These are phyloP conservation scores for Ascochyta lentis DNA, from an alignment of 2,329 filamentous ascomycete species.

Conservation along the genomic window DNA sequence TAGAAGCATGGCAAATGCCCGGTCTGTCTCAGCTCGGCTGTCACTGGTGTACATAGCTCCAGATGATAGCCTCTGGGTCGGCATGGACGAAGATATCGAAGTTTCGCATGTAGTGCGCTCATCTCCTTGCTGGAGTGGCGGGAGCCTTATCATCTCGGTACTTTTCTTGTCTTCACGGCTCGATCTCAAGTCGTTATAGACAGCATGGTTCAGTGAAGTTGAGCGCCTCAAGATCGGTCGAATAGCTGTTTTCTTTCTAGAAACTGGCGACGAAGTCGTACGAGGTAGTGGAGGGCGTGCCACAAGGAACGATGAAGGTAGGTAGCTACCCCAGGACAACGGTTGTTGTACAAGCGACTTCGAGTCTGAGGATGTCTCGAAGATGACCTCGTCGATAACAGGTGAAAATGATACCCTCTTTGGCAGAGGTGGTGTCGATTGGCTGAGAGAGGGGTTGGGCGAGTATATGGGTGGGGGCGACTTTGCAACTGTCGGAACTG, in stretches of 20 bases:
- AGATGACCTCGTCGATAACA: constrained; percentile 1
- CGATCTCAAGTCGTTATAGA: background rate
- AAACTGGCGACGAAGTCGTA: background rate
- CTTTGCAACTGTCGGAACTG: background rate
- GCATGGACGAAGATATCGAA: background rate
- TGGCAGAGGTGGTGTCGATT: background rate
- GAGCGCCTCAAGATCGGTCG: constrained; percentile 8
- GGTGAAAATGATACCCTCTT: constrained; percentile 14
- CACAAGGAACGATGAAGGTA: constrained; percentile 12
- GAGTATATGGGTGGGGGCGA: no score
- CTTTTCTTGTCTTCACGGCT: background rate
- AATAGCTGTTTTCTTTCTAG: background rate
- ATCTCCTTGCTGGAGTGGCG: no score
- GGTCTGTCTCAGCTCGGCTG: background rate
- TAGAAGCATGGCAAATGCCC: constrained; percentile 1
- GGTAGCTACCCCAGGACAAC: constrained; percentile 2
- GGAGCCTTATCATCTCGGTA: background rate
- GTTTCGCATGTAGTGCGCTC: no score
- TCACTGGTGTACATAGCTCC: background rate
- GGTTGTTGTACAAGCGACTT: background rate
- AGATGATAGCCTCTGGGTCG: background rate
- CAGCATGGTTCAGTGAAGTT: background rate
- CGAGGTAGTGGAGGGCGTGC: background rate
- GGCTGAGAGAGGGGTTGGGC: background rate
- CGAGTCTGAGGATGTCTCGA: background rate